These are phyloP conservation scores for Leptodontidium sp. DNA, from an alignment of 2,329 filamentous ascomycete species.

Conservation along the genomic window DNA sequence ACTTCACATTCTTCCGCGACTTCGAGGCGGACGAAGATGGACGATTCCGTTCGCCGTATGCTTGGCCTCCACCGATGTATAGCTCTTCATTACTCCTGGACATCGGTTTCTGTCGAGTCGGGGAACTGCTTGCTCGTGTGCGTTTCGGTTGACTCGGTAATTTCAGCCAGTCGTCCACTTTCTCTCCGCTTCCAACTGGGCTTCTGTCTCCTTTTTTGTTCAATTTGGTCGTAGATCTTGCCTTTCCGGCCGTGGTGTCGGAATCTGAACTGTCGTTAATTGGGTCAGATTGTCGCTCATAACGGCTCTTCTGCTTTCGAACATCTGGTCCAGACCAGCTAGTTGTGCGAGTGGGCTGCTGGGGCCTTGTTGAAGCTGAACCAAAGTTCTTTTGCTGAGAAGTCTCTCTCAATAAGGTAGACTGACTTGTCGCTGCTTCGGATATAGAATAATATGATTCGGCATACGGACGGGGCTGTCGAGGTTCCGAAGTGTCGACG, in stretches of 20 bases:
- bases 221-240: not conserved
- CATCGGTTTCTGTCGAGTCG: not conserved
- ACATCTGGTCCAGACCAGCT: conserved; percentile 11
- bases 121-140: not conserved
- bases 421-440: conserved; percentile 13
- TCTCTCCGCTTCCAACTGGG: not conserved
- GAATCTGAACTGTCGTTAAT: not conserved
- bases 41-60: not conserved
- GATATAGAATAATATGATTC: conserved; percentile 16
- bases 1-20: not conserved
- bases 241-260: not conserved
- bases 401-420: not conserved
- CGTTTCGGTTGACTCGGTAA: not conserved
- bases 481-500: not conserved
- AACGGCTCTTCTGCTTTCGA: not conserved
- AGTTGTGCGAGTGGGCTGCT: not conserved
- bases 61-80: not conserved
- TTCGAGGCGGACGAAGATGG: not conserved
- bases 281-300: not conserved
- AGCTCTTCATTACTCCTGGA: not conserved
- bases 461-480: conserved; percentile 3
- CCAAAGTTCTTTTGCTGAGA: not conserved
- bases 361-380: not conserved
- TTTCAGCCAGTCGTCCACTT: conserved; percentile 11
- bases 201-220: not conserved